phyloP scores from a whole-genome alignment of 345 rosid genomes.

The Heritiera fomes region DNA sequence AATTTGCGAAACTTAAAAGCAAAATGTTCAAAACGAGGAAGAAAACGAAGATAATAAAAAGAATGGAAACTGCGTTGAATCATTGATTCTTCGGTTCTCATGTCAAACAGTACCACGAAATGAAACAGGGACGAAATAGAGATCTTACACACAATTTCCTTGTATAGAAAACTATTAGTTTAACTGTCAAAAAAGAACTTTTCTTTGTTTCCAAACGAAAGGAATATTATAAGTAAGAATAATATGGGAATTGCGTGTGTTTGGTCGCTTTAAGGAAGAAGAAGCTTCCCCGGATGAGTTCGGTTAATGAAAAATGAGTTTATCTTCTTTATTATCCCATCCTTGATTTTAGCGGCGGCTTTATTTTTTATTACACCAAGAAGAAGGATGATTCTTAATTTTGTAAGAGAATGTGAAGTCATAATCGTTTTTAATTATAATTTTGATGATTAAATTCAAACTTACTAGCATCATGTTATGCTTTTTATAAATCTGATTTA shows the following conservation, averaged over 20 bases:
- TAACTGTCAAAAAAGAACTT: constrained; percentile 3
- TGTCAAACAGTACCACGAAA: neutral
- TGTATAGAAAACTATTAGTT: neutral
- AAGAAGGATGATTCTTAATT: too few relatives aligned
- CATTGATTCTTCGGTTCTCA: neutral
- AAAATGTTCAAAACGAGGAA: neutral
- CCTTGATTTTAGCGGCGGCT: neutral
- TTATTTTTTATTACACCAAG: too few relatives aligned
- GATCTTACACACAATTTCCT: neutral
- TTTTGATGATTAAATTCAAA: too few relatives aligned
- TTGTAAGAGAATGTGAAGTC: too few relatives aligned
- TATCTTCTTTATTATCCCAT: neutral
- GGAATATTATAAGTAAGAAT: too few relatives aligned
- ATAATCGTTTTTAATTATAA: too few relatives aligned
- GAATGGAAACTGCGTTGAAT: neutral
- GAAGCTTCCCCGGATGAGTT: too few relatives aligned
- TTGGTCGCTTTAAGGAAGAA: too few relatives aligned
- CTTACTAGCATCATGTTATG: too few relatives aligned
- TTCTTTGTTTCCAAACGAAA: neutral
- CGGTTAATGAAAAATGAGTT: too few relatives aligned
- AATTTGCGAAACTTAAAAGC: constrained; percentile 16
- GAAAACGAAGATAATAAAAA: neutral
- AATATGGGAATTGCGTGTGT: neutral
- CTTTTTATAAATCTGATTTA: too few relatives aligned
- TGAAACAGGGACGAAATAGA: constrained; percentile 26